Percentiles rank a stretch among this genome's conserved stretches.
phyloP scores from a whole-genome alignment of 768 basidiomycete species.

The Tylopilus felleus region DNA sequence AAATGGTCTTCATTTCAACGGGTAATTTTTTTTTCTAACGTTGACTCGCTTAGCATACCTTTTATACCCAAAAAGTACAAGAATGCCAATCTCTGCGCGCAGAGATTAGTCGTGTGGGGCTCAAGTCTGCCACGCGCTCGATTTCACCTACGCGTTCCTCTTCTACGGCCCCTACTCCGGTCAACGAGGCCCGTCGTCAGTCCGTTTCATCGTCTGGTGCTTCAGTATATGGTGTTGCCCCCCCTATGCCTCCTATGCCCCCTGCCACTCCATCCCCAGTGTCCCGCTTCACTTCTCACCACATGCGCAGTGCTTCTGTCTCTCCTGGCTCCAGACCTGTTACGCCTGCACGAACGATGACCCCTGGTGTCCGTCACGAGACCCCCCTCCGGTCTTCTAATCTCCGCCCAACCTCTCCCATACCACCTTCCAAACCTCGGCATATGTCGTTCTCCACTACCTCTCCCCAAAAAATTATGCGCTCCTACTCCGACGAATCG shows the following conservation, averaged over 20 bases:
- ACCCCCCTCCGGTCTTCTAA: conserved; percentile 30
- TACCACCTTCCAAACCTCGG: conserved; percentile 43
- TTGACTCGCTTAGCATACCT: conserved; percentile 44
- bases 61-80: conserved; percentile 65
- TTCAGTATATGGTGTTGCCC: conserved; percentile 31
- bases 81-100: conserved; percentile 66
- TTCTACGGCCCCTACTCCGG: conserved; percentile 25
- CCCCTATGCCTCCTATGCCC: conserved; percentile 37
- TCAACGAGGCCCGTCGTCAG: conserved; percentile 29
- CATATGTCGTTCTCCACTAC: conserved; percentile 44
- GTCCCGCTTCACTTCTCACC: conserved; percentile 50
- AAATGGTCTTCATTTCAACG: conserved; percentile 30
- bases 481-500: conserved; percentile 67
- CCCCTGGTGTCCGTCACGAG: conserved; percentile 29
- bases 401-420: conserved; percentile 29
- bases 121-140: conserved; percentile 28
- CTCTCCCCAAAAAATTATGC: conserved; percentile 55
- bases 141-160: conserved; percentile 25
- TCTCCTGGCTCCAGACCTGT: conserved; percentile 36
- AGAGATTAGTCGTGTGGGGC: conserved; percentile 55
- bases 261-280: conserved; percentile 46
- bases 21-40: conserved; percentile 10
- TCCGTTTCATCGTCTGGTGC: conserved; percentile 30
- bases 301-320: conserved; percentile 54
- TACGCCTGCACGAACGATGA: conserved; percentile 30